These are phyloP conservation scores for Daucus carota DNA, from an alignment of 129 eudicot genomes.

Conservation along the genomic window DH1_v3.0 NC_030385.2:44585001-44585500, in stretches of 20 bases:
- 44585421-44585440: not conserved
- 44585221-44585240: slow-evolving; percentile 1
- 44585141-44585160: slow-evolving; percentile 28
- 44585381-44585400: not conserved
- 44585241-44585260: not conserved
- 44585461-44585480: not conserved
- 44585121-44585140: slow-evolving; percentile 30
- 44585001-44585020: slow-evolving; percentile 5
- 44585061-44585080: slow-evolving; percentile 71
- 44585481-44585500: not conserved
- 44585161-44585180: slow-evolving; percentile 65
- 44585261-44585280: not conserved
- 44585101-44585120: slow-evolving; percentile 39
- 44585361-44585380: not conserved
- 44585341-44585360: not conserved
- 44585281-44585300: not conserved
- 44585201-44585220: slow-evolving; percentile 43
- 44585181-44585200: slow-evolving; percentile 94
- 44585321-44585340: not conserved
- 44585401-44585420: not conserved
- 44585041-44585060: slow-evolving; percentile 13
- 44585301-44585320: not conserved
- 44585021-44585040: not conserved
- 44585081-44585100: slow-evolving; percentile 92
- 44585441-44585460: not conserved